Percentiles rank a stretch among this genome's conserved stretches.
These are phyloP conservation scores for Phialemoniopsis sp. DNA, from an alignment of 2,329 filamentous ascomycete genomes.

Conservation along the genomic window DNA sequence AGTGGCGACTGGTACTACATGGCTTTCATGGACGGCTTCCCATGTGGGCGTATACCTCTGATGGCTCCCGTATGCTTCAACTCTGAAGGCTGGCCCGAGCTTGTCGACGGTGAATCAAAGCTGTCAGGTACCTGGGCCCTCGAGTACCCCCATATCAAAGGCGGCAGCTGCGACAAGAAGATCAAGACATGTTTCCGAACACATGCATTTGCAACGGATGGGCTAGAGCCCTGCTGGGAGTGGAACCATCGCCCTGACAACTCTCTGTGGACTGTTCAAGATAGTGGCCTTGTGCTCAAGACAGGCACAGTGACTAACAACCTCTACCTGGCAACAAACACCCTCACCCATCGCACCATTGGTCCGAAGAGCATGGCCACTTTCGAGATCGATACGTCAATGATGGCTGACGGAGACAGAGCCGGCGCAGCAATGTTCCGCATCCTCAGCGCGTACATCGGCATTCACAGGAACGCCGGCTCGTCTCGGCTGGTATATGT, in stretches of 20 bases:
- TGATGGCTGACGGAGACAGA: conserved; percentile 46
- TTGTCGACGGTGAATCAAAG: too few species aligned
- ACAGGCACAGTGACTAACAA: conserved; percentile 49
- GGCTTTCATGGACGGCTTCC: conserved; percentile 49
- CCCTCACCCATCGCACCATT: conserved; percentile 39
- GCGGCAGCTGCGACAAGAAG: too few species aligned
- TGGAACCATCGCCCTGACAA: conserved; percentile 60
- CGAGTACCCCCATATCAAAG: too few species aligned
- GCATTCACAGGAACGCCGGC: conserved; percentile 32
- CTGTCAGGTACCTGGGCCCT: too few species aligned
- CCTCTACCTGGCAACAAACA: conserved; percentile 41
- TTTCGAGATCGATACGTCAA: conserved; percentile 40
- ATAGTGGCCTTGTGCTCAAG: conserved; percentile 39
- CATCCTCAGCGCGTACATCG: conserved; percentile 47
- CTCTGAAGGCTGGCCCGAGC: conserved; percentile 41
- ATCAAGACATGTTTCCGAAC: too few species aligned
- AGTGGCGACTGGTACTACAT: conserved; percentile 53
- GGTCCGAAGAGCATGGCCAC: conserved; percentile 43
- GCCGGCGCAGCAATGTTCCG: conserved; percentile 49
- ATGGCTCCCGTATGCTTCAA: conserved; percentile 47
- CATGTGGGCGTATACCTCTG: conserved; percentile 49
- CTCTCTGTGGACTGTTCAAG: conserved; percentile 26
- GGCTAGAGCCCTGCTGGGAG: conserved; percentile 45
- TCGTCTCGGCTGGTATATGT: conserved; percentile 20
- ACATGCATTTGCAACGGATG: too few species aligned